Evolutionary conservation across 192 early-diverging fungal species (phyloP).

Genomic region (Backusella luteola): DNA sequence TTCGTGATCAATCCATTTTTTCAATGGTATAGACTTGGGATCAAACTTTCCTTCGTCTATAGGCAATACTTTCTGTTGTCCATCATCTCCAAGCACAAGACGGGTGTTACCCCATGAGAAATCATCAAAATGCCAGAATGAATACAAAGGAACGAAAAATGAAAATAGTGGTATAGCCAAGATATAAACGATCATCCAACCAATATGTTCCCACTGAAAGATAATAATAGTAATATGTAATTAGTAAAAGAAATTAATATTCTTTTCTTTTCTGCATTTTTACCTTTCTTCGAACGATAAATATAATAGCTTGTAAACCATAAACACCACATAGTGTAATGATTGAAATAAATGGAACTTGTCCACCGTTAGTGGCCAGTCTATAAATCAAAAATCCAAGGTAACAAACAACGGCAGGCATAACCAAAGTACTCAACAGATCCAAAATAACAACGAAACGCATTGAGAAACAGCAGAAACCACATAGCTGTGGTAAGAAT

Average conservation of each 20-base stretch:
- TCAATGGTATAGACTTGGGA: conserved; percentile 66
- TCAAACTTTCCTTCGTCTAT: conserved; percentile 72
- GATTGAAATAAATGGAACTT: conserved; percentile 80
- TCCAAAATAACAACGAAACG: conserved; percentile 94
- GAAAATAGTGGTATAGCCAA: conserved; percentile 88
- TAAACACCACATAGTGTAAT: conserved; percentile 84
- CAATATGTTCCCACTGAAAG: conserved; percentile 80
- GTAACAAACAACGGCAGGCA: conserved; percentile 89
- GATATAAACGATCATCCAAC: conserved; percentile 97
- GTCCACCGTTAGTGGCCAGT: conserved; percentile 48
- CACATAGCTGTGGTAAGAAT: conserved; percentile 91
- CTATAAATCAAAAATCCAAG: conserved; percentile 81
- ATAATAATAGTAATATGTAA: not conserved
- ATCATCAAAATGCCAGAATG: conserved; percentile 99
- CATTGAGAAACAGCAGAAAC: conserved; percentile 97
- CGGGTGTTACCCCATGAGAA: conserved; percentile 99
- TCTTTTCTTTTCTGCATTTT: conserved; percentile 11
- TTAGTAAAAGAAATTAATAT: not conserved
- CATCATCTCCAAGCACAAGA: conserved; percentile 81
- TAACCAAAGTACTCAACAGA: conserved; percentile 86
- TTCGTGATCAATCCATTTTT: conserved; percentile 80
- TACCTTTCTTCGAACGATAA: conserved; percentile 76
- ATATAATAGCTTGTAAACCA: conserved; percentile 69
- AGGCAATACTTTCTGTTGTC: conserved; percentile 59
- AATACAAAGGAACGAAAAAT: conserved; percentile 78